Conservation (phyloP, 2,329 filamentous ascomycete species). For the Aspergillus transmontanensis region DNA sequence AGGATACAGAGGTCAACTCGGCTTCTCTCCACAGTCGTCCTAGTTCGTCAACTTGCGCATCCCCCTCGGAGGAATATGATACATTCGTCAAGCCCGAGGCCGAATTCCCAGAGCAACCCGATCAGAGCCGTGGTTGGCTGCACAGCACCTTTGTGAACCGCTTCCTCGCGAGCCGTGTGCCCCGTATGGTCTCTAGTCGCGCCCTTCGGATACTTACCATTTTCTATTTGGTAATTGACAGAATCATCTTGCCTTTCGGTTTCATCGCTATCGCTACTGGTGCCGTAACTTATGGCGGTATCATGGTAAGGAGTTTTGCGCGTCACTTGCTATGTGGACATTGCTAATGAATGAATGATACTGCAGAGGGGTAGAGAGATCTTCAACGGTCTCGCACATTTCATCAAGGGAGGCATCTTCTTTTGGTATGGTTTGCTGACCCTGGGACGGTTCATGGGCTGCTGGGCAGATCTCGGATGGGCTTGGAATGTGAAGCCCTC, state of each 20-base stretch:
- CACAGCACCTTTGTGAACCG: conserved; percentile 50
- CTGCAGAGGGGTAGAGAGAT: conserved; percentile 65
- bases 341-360: conserved; percentile 14
- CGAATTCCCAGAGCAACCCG: conserved; percentile 46
- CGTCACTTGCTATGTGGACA: not conserved
- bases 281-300: conserved; percentile 74
- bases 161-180: conserved; percentile 58
- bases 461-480: conserved; percentile 90
- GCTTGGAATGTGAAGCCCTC: conserved; percentile 85
- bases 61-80: conserved; percentile 51
- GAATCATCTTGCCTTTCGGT: conserved; percentile 75
- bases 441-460: conserved; percentile 85
- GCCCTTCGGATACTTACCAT: conserved; percentile 62
- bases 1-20: conserved; percentile 71
- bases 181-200: conserved; percentile 57
- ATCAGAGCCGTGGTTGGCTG: conserved; percentile 44
- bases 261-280: conserved; percentile 74
- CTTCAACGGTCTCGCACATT: conserved; percentile 88
- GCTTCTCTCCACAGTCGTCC: conserved; percentile 68
- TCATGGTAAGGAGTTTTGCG: conserved; percentile 67
- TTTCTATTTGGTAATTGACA: conserved; percentile 70
- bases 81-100: conserved; percentile 51
- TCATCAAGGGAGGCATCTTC: conserved; percentile 92
- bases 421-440: conserved; percentile 90
- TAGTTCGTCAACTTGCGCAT: conserved; percentile 60